A percentile compares a stretch with the other conserved stretches of the same genome.
Evolutionary conservation across 1,139 yeast genomes (phyloP).

Genomic region (Pneumocystis canis): DNA sequence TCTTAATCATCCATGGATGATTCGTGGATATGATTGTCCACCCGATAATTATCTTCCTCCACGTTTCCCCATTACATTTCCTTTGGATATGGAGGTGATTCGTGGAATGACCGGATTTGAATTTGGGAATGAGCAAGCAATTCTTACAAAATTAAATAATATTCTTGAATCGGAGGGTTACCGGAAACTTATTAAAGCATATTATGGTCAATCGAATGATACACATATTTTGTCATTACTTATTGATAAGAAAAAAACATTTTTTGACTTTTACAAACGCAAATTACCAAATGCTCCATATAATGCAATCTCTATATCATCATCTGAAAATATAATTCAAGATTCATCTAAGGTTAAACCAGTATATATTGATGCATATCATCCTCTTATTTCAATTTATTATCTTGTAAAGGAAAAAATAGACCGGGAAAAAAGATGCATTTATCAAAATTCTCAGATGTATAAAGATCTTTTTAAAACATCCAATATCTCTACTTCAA

Average conservation of each 20-base stretch:
- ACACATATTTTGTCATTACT: neutral
- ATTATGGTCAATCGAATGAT: constrained; percentile 33
- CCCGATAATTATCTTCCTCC: constrained; percentile 62
- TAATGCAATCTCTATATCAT: constrained; percentile 9
- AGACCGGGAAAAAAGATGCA: constrained; percentile 32
- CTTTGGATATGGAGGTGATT: constrained; percentile 57
- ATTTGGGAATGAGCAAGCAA: constrained; percentile 52
- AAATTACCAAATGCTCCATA: constrained; percentile 7
- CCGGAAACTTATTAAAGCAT: constrained; percentile 45
- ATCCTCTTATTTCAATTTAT: constrained; percentile 78
- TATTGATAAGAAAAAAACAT: constrained; percentile 12
- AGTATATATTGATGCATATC: constrained; percentile 41
- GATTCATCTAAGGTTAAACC: constrained; percentile 58
- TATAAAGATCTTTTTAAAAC: constrained; percentile 13
- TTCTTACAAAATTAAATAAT: constrained; percentile 41
- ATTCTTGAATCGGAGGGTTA: constrained; percentile 58
- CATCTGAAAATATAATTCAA: constrained; percentile 6
- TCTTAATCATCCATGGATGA: constrained; percentile 88
- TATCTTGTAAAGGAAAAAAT: constrained; percentile 72
- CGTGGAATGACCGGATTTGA: constrained; percentile 67
- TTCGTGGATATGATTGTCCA: constrained; percentile 65
- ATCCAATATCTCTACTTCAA: constrained; percentile 11
- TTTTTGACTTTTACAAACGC: constrained; percentile 20
- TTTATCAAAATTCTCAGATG: constrained; percentile 30
- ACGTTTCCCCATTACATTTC: constrained; percentile 57